Percentiles rank a stretch among this genome's conserved stretches.
Evolutionary conservation across 768 basidiomycete species (phyloP).

Genomic region (Tricholoma sp.): DNA sequence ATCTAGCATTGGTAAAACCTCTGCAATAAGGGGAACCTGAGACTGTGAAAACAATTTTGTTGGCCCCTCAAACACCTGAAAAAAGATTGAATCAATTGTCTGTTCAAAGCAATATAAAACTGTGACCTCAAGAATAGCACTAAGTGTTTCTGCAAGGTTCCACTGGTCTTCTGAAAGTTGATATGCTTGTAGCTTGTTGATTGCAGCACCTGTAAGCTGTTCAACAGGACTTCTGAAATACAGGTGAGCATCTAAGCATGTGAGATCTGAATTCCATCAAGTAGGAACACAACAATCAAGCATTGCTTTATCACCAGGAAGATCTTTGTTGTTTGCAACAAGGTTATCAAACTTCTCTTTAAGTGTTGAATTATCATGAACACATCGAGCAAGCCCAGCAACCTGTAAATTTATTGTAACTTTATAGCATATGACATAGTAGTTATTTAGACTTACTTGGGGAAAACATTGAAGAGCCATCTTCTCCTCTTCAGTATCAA

Average conservation of each 20-base stretch:
- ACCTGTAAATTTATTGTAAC: background rate
- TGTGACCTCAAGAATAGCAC: constrained; percentile 19
- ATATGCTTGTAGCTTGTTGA: constrained; percentile 15
- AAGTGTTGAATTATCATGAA: constrained; percentile 2
- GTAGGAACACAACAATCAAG: constrained; percentile 24
- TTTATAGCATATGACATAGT: background rate
- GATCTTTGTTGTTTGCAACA: constrained; percentile 9
- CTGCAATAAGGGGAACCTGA: constrained; percentile 16
- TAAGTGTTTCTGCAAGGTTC: constrained; percentile 22
- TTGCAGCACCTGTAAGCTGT: constrained; percentile 13
- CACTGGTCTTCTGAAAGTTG: constrained; percentile 18
- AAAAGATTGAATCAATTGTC: background rate
- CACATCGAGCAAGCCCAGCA: no score
- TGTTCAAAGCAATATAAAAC: background rate
- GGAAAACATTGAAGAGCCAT: constrained; percentile 15
- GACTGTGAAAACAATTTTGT: constrained; percentile 22
- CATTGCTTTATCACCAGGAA: constrained; percentile 7
- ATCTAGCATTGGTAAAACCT: constrained; percentile 15
- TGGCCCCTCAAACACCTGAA: constrained; percentile 20
- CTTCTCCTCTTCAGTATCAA: constrained; percentile 4
- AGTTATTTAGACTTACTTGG: constrained; percentile 3
- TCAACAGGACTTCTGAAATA: constrained; percentile 19
- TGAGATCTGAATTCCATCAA: constrained; percentile 26
- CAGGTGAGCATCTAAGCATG: constrained; percentile 21
- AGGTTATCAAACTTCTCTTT: constrained; percentile 19